A percentile compares a stretch with the other conserved stretches of the same genome.
Conservation (phyloP, 1,284 basidiomycete species). For the Microbotryum lychnidis-dioicae region DNA sequence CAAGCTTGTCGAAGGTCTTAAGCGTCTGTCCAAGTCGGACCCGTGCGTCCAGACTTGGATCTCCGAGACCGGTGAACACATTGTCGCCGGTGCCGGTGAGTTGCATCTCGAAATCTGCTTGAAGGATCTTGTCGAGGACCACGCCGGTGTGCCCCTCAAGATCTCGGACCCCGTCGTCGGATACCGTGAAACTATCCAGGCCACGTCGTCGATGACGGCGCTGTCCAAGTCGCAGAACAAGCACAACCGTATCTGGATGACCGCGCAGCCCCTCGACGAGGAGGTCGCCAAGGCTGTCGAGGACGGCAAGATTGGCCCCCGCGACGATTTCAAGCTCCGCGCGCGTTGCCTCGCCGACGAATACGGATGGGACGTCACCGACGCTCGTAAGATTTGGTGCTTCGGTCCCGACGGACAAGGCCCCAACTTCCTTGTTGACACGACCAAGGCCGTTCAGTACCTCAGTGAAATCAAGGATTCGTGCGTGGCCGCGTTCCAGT, state of each 20-base stretch:
- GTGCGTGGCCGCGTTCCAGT: conserved; percentile 98
- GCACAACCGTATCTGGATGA: conserved; percentile 96
- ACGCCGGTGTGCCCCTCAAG: conserved; percentile 98
- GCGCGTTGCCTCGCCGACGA: conserved; percentile 95
- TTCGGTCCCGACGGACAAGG: conserved; percentile 99
- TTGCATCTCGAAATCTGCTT: conserved; percentile 99
- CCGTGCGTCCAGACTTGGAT: conserved; percentile 98
- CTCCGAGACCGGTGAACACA: conserved; percentile 88
- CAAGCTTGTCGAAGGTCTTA: conserved; percentile 99
- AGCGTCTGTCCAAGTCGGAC: conserved; percentile 99
- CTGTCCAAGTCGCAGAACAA: conserved; percentile 99
- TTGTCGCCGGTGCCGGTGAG: conserved; percentile 98
- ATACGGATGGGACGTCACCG: conserved; percentile 97
- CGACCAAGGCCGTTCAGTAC: conserved; percentile 72
- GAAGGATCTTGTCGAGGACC: conserved; percentile 99
- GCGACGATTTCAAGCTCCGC: conserved; percentile 96
- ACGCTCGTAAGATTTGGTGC: conserved; percentile 99
- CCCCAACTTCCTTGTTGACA: conserved; percentile 93
- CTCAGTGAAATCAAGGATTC: conserved; percentile 96
- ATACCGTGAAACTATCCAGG: conserved; percentile 95
- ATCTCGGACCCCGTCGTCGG: conserved; percentile 97
- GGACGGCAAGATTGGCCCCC: conserved; percentile 70
- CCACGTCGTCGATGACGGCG: conserved; percentile 91
- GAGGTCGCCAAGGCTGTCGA: conserved; percentile 93
- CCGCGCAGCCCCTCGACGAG: conserved; percentile 87